Evolutionary conservation across 202 grass and related monocot species (phyloP), one percentile per base, ranked within the genome.

Genomic region (Musa balbisiana): DNA sequence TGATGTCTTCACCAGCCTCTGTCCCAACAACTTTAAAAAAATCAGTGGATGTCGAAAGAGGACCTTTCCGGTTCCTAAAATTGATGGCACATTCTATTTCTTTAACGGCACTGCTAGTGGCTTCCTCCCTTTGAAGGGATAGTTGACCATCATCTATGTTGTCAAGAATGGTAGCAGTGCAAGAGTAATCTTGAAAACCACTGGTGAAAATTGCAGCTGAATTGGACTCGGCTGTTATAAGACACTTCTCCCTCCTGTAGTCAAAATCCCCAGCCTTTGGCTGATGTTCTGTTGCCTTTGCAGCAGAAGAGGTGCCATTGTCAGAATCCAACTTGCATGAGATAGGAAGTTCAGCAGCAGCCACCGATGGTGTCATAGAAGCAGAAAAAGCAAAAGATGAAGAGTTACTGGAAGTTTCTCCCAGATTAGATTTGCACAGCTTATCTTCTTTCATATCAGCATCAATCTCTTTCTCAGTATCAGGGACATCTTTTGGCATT

Each of bases 11-110:
- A 73, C 55, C 73, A 10, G 59, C 53, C 56, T 89, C 87, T 13
- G 65, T 51, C 22, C 80, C 77, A 69, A 43, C 20, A 59, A 69
- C 74, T 75, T 85, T 87, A 50, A 87, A 87, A 75, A 87, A 87
- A 81, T 79, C 82, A 33, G 52, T 56, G 12, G 51, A 54, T 1
- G 53, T 51, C 3, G 23, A 23, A 56, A 55, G 23, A 26, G 9
- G 14, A 55, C 16, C 26, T 55, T 75, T 82, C 80, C 78, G 80
- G 69, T 67, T 80, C 55, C 75, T 84, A 58, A 73, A 68, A 66
- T 79, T 22, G 49, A 69, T 19, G 49, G 64, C 20, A 15, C 53
- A 26, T 54, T 71, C 72, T 72, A 90, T 25, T 51, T 72, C 79
- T 73, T 79, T 80, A 72, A 27, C 53, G 63, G 69, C 72, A 72